Percentiles rank a stretch among this genome's conserved stretches.
Evolutionary conservation across 108 stramenopile genomes (phyloP).

Genomic region (Bacterosira constricta): DNA sequence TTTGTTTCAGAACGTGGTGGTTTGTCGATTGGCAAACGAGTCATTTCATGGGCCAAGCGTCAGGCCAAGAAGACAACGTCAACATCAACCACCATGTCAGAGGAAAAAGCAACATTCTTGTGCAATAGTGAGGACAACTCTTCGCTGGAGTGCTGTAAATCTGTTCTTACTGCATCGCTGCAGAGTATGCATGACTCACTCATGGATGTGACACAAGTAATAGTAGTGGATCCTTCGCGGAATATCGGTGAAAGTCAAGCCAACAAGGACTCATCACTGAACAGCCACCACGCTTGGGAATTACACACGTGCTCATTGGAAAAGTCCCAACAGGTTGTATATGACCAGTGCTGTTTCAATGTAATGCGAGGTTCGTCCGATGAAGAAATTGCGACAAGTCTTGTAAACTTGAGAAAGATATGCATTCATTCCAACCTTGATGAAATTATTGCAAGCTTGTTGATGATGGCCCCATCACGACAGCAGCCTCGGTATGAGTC

Average conservation of each 20-base stretch:
- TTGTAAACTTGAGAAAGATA: constrained; percentile 38
- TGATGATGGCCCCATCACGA: too few relatives aligned
- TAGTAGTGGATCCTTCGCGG: too few relatives aligned
- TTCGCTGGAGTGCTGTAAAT: not conserved
- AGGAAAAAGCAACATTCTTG: not conserved
- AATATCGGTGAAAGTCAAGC: not conserved
- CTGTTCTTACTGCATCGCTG: constrained; percentile 14
- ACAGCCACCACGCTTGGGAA: constrained; percentile 45
- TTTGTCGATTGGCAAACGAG: constrained; percentile 44
- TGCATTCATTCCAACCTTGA: constrained; percentile 45
- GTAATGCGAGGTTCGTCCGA: constrained; percentile 49
- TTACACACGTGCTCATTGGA: constrained; percentile 49
- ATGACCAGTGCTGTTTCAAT: constrained; percentile 54
- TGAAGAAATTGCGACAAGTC: constrained; percentile 19
- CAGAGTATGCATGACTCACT: not conserved
- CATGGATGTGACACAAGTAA: not conserved
- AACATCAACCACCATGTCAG: not conserved
- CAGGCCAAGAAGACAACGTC: constrained; percentile 13
- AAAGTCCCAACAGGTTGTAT: constrained; percentile 43
- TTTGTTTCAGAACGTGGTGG: constrained; percentile 26
- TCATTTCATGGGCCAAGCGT: constrained; percentile 54
- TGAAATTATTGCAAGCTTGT: constrained; percentile 30
- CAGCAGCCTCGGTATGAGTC: too few relatives aligned
- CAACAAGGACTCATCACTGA: not conserved
- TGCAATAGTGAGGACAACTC: not conserved